Percentiles rank a stretch among this genome's conserved stretches.
These are phyloP conservation scores for Fusarium compactum DNA, from an alignment of 2,329 filamentous ascomycete species.

Conservation along the genomic window DNA sequence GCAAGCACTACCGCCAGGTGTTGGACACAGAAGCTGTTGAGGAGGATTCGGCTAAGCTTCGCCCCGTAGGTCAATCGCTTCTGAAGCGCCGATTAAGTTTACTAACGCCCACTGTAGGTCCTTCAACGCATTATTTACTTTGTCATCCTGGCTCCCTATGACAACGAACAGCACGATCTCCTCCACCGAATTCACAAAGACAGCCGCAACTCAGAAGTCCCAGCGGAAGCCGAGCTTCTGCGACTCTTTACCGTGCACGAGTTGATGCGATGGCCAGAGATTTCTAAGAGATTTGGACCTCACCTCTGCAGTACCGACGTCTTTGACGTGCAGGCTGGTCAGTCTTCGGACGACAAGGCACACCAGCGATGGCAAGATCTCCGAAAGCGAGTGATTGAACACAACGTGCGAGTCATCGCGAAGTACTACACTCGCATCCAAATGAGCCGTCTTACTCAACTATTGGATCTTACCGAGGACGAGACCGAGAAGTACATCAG, in stretches of 20 bases:
- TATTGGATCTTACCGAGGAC: slow-evolving; percentile 91
- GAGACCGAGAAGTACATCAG: slow-evolving; percentile 99
- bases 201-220: slow-evolving; percentile 80
- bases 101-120: slow-evolving; percentile 64
- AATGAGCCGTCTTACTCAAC: slow-evolving; percentile 88
- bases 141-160: slow-evolving; percentile 93
- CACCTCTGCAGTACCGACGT: slow-evolving; percentile 91
- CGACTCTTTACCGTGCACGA: slow-evolving; percentile 96
- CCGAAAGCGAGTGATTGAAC: slow-evolving; percentile 98
- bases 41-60: slow-evolving; percentile 86
- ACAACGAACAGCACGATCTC: slow-evolving; percentile 98
- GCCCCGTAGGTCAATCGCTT: slow-evolving; percentile 71
- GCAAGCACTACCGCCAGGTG: slow-evolving; percentile 98
- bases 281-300: slow-evolving; percentile 87
- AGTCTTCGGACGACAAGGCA: slow-evolving; percentile 82
- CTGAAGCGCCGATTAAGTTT: not conserved
- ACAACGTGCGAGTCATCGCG: slow-evolving; percentile 96
- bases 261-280: slow-evolving; percentile 97
- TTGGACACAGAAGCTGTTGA: slow-evolving; percentile 96
- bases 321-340: slow-evolving; percentile 76
- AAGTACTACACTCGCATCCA: slow-evolving; percentile 99
- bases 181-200: slow-evolving; percentile 93
- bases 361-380: slow-evolving; percentile 91
- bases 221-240: slow-evolving; percentile 85
- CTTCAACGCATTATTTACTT: slow-evolving; percentile 98